A percentile compares a stretch with the other conserved stretches of the same genome.
Conservation (phyloP, 2,329 filamentous ascomycete species). For the Onygenales sp. region DNA sequence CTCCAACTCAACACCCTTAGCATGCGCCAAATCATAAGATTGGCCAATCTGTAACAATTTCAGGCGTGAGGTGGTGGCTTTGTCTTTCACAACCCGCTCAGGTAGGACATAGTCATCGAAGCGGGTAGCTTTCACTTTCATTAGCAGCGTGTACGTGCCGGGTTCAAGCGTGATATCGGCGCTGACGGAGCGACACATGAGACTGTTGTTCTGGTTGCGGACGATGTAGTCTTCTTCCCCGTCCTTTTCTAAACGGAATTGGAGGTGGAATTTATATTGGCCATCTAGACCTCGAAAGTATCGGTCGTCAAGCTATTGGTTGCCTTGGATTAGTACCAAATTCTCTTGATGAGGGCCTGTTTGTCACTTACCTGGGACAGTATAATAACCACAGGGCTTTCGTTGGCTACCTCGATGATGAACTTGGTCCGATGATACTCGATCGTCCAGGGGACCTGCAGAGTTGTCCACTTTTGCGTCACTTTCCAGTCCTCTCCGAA, state of each 20-base stretch:
- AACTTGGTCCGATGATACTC: conserved; percentile 55
- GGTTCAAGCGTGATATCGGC: conserved; percentile 66
- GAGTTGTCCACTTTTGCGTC: conserved; percentile 51
- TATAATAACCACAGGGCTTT: conserved; percentile 48
- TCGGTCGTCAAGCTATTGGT: conserved; percentile 45
- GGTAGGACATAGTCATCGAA: conserved; percentile 41
- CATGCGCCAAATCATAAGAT: conserved; percentile 38
- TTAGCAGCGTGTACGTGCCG: conserved; percentile 64
- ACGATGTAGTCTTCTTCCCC: conserved; percentile 53
- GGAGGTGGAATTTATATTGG: conserved; percentile 47
- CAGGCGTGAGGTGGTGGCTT: conserved; percentile 55
- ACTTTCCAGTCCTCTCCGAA: conserved; percentile 53
- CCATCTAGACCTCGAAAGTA: conserved; percentile 51
- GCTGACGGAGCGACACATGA: conserved; percentile 65
- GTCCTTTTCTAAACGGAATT: conserved; percentile 51
- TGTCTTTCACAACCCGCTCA: conserved; percentile 58
- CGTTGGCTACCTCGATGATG: conserved; percentile 42
- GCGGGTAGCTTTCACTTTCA: conserved; percentile 64
- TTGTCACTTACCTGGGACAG: conserved; percentile 39
- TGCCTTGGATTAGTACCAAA: conserved; percentile 9
- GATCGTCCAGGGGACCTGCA: conserved; percentile 51
- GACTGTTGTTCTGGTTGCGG: conserved; percentile 45
- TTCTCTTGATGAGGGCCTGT: neutral
- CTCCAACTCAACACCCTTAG: conserved; percentile 31
- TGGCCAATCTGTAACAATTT: conserved; percentile 52